Percentiles rank a stretch among this genome's conserved stretches.
phyloP scores from a whole-genome alignment of 768 basidiomycete species.

The Collybiopsis luxurians region DNA sequence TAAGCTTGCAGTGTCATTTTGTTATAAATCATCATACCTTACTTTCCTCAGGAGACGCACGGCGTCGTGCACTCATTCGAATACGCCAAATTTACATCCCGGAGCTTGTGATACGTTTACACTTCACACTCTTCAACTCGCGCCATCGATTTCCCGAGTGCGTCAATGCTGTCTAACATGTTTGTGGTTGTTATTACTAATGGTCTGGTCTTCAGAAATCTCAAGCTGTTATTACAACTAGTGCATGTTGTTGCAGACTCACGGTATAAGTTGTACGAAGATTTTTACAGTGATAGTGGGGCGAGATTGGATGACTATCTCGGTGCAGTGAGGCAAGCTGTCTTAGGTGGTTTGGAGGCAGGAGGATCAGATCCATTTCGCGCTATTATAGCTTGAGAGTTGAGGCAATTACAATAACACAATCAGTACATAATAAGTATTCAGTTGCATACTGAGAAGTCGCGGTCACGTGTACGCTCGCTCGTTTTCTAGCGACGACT shows the following conservation, averaged over 20 bases:
- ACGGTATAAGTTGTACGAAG: slow-evolving; percentile 80
- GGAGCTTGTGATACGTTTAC: slow-evolving; percentile 84
- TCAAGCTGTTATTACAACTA: slow-evolving; percentile 72
- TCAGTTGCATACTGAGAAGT: too few relatives aligned
- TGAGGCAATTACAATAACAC: too few relatives aligned
- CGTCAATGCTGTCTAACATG: slow-evolving; percentile 21
- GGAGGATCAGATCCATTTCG: slow-evolving; percentile 80
- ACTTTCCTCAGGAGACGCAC: slow-evolving; percentile 40
- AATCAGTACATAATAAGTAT: too few relatives aligned
- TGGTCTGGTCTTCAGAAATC: slow-evolving; percentile 47
- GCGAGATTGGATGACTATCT: slow-evolving; percentile 72
- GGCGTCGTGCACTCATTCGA: slow-evolving; percentile 67
- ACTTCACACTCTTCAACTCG: slow-evolving; percentile 67
- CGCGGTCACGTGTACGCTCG: too few relatives aligned
- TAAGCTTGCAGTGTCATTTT: not conserved
- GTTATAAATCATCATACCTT: slow-evolving; percentile 1
- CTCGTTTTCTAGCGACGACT: too few relatives aligned
- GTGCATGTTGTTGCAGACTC: slow-evolving; percentile 89
- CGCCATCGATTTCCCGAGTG: slow-evolving; percentile 64
- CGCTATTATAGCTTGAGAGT: slow-evolving; percentile 23
- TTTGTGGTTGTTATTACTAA: not conserved
- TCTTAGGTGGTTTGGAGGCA: slow-evolving; percentile 67
- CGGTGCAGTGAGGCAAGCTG: slow-evolving; percentile 64
- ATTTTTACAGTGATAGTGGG: slow-evolving; percentile 68
- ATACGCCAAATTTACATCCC: slow-evolving; percentile 89